Conservation (phyloP, 2,329 filamentous ascomycete species). For the Pseudogymnoascus sp. region DNA sequence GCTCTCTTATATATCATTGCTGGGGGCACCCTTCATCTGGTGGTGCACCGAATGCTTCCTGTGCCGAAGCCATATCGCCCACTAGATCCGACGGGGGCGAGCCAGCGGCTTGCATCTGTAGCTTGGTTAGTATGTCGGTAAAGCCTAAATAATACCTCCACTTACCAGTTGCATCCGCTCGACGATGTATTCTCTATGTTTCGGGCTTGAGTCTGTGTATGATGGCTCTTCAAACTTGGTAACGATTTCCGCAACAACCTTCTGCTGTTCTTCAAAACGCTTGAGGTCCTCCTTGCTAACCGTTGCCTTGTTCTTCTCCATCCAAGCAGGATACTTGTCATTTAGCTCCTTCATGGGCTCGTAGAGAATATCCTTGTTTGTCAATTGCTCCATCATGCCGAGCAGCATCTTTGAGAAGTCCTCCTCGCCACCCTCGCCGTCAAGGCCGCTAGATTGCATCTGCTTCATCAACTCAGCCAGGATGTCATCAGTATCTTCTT, state of each 20-base stretch:
- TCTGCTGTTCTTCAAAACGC: constrained; percentile 74
- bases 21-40: constrained; percentile 56
- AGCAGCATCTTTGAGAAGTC: constrained; percentile 92
- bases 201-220: constrained; percentile 74
- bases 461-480: constrained; percentile 89
- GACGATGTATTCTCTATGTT: constrained; percentile 85
- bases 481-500: constrained; percentile 66
- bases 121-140: constrained; percentile 17
- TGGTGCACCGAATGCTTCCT: constrained; percentile 57
- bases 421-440: constrained; percentile 58
- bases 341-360: constrained; percentile 97
- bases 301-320: constrained; percentile 64
- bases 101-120: constrained; percentile 91
- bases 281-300: constrained; percentile 65
- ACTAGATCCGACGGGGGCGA: constrained; percentile 86
- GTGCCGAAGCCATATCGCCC: constrained; percentile 77
- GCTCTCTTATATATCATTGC: constrained; percentile 39
- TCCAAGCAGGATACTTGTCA: constrained; percentile 86
- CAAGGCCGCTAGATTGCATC: constrained; percentile 59
- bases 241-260: constrained; percentile 78
- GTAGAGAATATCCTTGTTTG: constrained; percentile 95
- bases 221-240: constrained; percentile 73
- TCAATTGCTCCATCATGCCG: constrained; percentile 98
- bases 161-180: constrained; percentile 95
- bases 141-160: constrained; percentile 14